A percentile compares a stretch with the other conserved stretches of the same genome.
These are phyloP conservation scores for Penicillium sp. DNA, from an alignment of 2,329 filamentous ascomycete genomes.

Conservation along the genomic window DNA sequence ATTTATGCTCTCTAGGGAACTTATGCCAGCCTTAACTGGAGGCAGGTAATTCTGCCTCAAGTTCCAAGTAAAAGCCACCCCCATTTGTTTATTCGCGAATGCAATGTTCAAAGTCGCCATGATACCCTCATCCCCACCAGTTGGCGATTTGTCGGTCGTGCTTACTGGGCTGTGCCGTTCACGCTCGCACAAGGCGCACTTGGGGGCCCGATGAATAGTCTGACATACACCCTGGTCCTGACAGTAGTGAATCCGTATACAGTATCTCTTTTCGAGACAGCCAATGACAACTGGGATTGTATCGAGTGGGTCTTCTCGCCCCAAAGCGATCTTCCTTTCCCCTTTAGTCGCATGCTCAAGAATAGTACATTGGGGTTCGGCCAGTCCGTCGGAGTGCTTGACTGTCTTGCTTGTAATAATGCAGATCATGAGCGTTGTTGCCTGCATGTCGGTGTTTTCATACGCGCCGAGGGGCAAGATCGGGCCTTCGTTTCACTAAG, in stretches of 20 bases:
- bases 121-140: not conserved
- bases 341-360: conserved; percentile 57
- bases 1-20: too few relatives aligned
- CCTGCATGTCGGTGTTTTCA: conserved; percentile 36
- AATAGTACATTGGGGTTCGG: conserved; percentile 52
- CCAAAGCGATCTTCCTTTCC: conserved; percentile 62
- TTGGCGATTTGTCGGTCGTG: conserved; percentile 64
- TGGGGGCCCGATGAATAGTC: conserved; percentile 40
- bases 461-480: not conserved
- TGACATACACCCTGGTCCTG: conserved; percentile 55
- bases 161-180: conserved; percentile 65
- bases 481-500: not conserved
- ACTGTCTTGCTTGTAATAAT: conserved; percentile 51
- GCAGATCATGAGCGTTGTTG: conserved; percentile 51
- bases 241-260: conserved; percentile 55
- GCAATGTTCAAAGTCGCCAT: conserved; percentile 14
- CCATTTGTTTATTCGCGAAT: not conserved
- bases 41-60: too few relatives aligned
- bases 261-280: conserved; percentile 57
- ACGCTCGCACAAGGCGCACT: conserved; percentile 43
- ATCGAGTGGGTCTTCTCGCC: conserved; percentile 57
- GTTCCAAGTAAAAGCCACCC: not conserved
- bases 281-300: conserved; percentile 55
- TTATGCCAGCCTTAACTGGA: too few relatives aligned
- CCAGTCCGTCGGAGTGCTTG: conserved; percentile 60